Conservation (phyloP, 2,329 filamentous ascomycete species). For the Eurotiales sp. region DNA sequence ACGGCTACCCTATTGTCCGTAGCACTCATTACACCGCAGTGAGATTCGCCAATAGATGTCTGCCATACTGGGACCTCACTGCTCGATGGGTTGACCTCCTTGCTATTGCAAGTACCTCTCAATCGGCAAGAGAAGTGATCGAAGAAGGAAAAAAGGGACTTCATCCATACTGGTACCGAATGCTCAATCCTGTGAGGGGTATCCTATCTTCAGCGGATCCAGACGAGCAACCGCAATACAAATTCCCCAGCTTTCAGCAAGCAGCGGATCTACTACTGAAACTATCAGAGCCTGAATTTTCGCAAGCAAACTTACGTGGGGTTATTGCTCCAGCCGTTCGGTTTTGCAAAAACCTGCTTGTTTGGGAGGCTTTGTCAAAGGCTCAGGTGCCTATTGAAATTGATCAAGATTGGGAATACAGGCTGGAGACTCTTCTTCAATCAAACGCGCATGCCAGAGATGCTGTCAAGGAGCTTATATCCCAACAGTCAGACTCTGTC, state of each 20-base stretch:
- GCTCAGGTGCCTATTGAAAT: conserved; percentile 49
- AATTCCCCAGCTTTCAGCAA: conserved; percentile 35
- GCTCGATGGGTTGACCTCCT: conserved; percentile 87
- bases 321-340: conserved; percentile 67
- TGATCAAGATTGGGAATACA: conserved; percentile 80
- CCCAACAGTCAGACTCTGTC: conserved; percentile 30
- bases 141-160: conserved; percentile 89
- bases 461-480: conserved; percentile 43
- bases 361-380: conserved; percentile 53
- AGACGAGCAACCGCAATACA: conserved; percentile 44
- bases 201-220: conserved; percentile 50
- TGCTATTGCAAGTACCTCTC: conserved; percentile 60
- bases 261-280: conserved; percentile 21
- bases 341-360: conserved; percentile 62
- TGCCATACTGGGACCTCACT: conserved; percentile 72
- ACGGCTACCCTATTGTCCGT: conserved; percentile 51
- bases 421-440: conserved; percentile 67
- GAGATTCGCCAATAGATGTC: conserved; percentile 84
- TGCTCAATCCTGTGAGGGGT: conserved; percentile 54
- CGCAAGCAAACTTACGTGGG: conserved; percentile 32
- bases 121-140: conserved; percentile 74
- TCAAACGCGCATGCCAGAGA: conserved; percentile 64
- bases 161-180: conserved; percentile 69
- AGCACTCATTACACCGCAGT: conserved; percentile 78
- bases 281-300: conserved; percentile 26